Conservation (phyloP, 768 basidiomycete genomes). For the Pisolithus sp. region DNA sequence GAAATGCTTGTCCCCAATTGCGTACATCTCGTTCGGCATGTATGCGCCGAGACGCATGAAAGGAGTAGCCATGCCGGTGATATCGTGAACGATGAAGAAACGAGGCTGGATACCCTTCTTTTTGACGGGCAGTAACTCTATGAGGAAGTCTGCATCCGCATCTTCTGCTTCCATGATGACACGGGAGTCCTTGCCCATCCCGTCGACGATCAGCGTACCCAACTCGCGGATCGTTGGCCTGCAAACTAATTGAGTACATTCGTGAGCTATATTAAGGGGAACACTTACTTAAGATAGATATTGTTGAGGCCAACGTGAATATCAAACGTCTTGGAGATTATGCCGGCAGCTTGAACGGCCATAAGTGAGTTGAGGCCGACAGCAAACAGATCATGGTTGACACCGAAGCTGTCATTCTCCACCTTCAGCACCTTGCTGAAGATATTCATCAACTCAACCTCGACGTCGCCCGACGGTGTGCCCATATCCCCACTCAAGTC, state of each 20-base stretch:
- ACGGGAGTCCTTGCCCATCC: conserved; percentile 23
- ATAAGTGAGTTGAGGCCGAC: conserved; percentile 26
- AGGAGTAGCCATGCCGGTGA: conserved; percentile 27
- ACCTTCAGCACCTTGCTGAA: conserved; percentile 20
- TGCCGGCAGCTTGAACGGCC: conserved; percentile 27
- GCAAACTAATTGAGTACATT: background rate
- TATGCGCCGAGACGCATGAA: conserved; percentile 28
- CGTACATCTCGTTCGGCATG: conserved; percentile 28
- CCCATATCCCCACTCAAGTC: conserved; percentile 21
- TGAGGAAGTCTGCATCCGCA: conserved; percentile 23
- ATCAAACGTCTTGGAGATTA: conserved; percentile 23
- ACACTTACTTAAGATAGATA: conserved; percentile 22
- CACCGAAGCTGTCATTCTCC: conserved; percentile 17
- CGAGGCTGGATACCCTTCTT: conserved; percentile 24
- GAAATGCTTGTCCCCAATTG: conserved; percentile 28
- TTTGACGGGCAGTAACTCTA: conserved; percentile 26
- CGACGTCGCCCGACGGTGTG: conserved; percentile 20
- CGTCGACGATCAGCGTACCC: conserved; percentile 20
- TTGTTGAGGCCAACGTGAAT: conserved; percentile 26
- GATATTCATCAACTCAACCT: conserved; percentile 19
- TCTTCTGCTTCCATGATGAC: conserved; percentile 27
- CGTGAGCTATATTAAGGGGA: background rate
- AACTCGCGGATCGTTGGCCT: conserved; percentile 24
- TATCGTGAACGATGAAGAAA: conserved; percentile 25
- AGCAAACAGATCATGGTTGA: conserved; percentile 24